Evolutionary conservation across 2,329 filamentous ascomycete species (phyloP).

Genomic region (Fusarium phyllophilum): DNA sequence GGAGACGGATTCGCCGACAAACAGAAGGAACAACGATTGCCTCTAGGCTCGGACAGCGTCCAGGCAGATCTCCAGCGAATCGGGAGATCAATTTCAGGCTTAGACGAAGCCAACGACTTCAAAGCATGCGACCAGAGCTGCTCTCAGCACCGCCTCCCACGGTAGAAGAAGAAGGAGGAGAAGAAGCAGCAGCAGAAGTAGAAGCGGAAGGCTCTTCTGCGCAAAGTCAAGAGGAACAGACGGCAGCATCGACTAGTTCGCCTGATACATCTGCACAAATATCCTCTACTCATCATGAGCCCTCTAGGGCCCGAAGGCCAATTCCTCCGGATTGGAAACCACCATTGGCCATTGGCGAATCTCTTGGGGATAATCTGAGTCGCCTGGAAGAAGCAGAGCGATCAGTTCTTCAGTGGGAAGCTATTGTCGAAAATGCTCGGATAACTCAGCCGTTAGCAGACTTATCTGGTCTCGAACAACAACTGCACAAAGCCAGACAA

Average conservation of each 20-base stretch:
- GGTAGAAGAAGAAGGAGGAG: background rate
- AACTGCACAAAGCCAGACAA: conserved; percentile 18
- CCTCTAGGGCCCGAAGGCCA: background rate
- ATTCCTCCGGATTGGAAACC: conserved; percentile 35
- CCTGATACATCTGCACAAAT: background rate
- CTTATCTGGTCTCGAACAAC: conserved; percentile 34
- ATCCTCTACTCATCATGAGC: background rate
- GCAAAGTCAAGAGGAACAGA: background rate
- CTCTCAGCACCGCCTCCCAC: background rate
- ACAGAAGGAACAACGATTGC: background rate
- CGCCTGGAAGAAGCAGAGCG: conserved; percentile 39
- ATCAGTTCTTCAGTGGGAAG: conserved; percentile 40
- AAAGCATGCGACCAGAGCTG: background rate
- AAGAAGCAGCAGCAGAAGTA: background rate
- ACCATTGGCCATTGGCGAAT: conserved; percentile 37
- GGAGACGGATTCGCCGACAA: background rate
- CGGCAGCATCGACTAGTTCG: background rate
- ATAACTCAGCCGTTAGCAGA: conserved; percentile 33
- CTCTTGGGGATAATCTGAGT: conserved; percentile 39
- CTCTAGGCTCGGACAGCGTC: conserved; percentile 20
- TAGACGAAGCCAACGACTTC: conserved; percentile 9
- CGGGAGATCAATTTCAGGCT: conserved; percentile 31
- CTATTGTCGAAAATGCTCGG: conserved; percentile 35
- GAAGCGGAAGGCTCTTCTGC: background rate
- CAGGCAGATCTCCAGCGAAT: conserved; percentile 33